These are phyloP conservation scores for Aspergillus aculeatus DNA, from an alignment of 2,329 filamentous ascomycete species.

Conservation along the genomic window DNA sequence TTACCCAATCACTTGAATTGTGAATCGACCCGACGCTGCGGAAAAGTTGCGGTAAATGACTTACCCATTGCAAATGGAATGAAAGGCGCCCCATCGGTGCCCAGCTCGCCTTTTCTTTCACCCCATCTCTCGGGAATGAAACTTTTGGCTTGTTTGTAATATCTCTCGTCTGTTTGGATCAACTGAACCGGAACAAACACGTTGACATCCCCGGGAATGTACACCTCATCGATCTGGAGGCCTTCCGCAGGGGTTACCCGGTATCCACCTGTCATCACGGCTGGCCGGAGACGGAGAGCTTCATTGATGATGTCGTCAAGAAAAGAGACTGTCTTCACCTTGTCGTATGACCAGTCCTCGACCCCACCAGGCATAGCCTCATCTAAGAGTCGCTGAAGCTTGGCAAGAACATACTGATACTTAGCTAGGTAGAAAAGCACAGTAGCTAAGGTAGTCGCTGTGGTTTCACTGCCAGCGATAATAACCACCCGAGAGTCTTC, in stretches of 20 bases:
- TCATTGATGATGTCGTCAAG: slow-evolving; percentile 25
- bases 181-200: slow-evolving; percentile 22
- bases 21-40: background rate
- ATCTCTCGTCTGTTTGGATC: slow-evolving; percentile 28
- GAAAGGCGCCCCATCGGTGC: slow-evolving; percentile 25
- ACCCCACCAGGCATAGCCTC: too few relatives aligned
- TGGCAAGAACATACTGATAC: too few relatives aligned
- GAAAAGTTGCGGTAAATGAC: slow-evolving; percentile 6
- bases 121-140: slow-evolving; percentile 37
- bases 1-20: background rate
- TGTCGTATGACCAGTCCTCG: slow-evolving; percentile 6
- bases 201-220: slow-evolving; percentile 23
- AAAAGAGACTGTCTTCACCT: background rate
- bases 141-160: slow-evolving; percentile 17
- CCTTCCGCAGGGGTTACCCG: slow-evolving; percentile 9
- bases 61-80: slow-evolving; percentile 26
- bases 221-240: slow-evolving; percentile 3
- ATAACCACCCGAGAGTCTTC: slow-evolving; percentile 23
- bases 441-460: slow-evolving; percentile 9
- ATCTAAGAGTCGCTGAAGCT: too few relatives aligned
- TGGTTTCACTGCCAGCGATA: slow-evolving; percentile 26
- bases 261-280: slow-evolving; percentile 1
- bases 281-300: slow-evolving; percentile 8
- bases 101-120: slow-evolving; percentile 19
- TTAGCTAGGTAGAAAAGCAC: slow-evolving; percentile 9